Percentiles rank a stretch among this genome's conserved stretches.
phyloP scores from a whole-genome alignment of 2,329 filamentous ascomycete genomes.

The Hypoxylon sp. region DNA sequence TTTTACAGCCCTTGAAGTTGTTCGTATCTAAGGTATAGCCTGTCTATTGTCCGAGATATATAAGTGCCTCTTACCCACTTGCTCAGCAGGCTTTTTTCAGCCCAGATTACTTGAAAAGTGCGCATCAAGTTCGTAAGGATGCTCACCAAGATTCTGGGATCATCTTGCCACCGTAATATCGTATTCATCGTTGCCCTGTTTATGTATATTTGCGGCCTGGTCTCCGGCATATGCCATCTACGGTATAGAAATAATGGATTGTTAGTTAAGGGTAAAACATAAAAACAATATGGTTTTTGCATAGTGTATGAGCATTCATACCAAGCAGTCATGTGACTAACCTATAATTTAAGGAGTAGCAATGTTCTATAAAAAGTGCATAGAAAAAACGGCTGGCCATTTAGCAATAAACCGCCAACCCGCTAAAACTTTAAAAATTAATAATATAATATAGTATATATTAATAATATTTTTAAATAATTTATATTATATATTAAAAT shows the following conservation, averaged over 20 bases:
- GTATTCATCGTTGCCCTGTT: background rate
- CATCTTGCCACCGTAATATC: background rate
- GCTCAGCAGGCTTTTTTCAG: background rate
- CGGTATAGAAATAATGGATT: background rate
- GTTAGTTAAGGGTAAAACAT: background rate
- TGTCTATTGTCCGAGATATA: background rate
- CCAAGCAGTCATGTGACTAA: background rate
- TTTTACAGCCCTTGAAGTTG: background rate
- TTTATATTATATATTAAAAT: no score
- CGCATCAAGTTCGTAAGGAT: background rate
- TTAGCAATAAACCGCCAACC: no score
- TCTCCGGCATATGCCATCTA: background rate
- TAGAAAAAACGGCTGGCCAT: no score
- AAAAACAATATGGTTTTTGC: background rate
- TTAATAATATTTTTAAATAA: no score
- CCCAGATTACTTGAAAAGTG: background rate
- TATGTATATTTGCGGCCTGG: background rate
- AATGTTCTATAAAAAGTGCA: conserved; percentile 4
- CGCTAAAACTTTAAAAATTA: no score
- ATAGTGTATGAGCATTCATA: background rate
- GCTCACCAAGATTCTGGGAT: background rate
- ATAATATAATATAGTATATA: no score
- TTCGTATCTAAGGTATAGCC: background rate
- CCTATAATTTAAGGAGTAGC: conserved; percentile 2
- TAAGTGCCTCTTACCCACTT: background rate